Base-by-base conservation (phyloP, 305 asterid species). In the Lippia alba region DNA sequence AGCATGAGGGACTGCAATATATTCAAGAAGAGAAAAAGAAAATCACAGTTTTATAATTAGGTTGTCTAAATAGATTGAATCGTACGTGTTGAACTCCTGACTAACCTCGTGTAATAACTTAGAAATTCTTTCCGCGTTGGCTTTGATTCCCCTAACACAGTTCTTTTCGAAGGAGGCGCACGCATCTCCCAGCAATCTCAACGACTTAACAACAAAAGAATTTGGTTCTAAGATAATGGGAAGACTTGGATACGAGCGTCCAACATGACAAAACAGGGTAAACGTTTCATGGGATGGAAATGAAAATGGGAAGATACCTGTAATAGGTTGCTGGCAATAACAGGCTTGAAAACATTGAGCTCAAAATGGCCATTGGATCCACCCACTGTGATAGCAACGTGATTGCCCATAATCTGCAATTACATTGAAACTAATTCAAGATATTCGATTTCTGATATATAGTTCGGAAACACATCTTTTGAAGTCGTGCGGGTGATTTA, bases 361-460 rank as follows among this genome's bases (percentile, higher is more conserved):
- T 93, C 98, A 68, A 93, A 93, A 81, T 91, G 97, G 61, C 99
- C 99, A 79, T 88, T 91, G 74, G 91, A 86, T 80, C 93, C 99
- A 36, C 96, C 96, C 58, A 89, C 89, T 14, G 99, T 88, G 55
- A 94, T 80, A 15, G 96, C 91, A 24, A 91, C 91, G 70, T 94
- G 95, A 77, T 94, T 94, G 78, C 99, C 99, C 91, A 91, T 89
- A 67, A 89, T 93, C 97, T 94, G 87, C 80, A 78, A 70, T 53
- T 73, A 39, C 46, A 51, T 15, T 12, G 54, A 36, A 36, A 36
- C 9, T 36, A 36, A 36, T 24, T 24, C 30, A 24, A 24, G 30
- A 24, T 24, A 24, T 24, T 24, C 10, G 9, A 39, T 9, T 39
- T 39, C 10, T 39, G 10, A 9, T n/a, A n/a, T n/a, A n/a, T 6